Evolutionary conservation across 139 green algal species (phyloP).

Genomic region (Chlamydomonas incerta): DNA sequence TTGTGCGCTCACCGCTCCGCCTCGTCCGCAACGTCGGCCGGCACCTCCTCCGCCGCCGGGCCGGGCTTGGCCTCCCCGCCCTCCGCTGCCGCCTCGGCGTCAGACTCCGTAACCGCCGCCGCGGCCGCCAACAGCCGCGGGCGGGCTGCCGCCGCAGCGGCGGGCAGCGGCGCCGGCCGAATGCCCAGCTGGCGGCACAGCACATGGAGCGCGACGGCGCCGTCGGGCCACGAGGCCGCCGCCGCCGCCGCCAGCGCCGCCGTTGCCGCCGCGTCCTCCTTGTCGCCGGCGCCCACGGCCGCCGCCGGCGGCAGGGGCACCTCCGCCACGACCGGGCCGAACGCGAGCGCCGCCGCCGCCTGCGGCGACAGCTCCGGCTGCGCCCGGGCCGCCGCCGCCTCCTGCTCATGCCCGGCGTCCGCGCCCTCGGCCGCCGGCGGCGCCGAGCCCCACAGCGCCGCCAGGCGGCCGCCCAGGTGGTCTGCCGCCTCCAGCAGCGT

Average conservation of each 20-base stretch:
- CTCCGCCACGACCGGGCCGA: neutral
- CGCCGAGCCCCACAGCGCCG: constrained; percentile 89
- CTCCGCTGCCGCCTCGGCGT: neutral
- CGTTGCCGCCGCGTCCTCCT: neutral
- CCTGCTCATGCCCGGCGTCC: neutral
- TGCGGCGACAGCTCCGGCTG: neutral
- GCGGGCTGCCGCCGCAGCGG: neutral
- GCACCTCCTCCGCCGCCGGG: neutral
- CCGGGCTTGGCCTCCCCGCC: neutral
- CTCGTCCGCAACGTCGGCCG: neutral
- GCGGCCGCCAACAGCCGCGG: neutral
- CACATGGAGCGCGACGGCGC: neutral
- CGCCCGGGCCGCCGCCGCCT: neutral
- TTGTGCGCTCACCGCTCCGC: neutral
- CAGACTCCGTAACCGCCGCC: no score
- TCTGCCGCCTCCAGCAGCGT: constrained; percentile 88
- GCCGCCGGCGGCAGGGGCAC: neutral
- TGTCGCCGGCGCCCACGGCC: no score
- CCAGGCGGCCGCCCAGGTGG: constrained; percentile 86
- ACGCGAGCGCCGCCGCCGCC: neutral
- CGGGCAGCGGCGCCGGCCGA: neutral
- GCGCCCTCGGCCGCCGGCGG: neutral
- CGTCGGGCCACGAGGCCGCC: neutral
- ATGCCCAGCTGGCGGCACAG: constrained; percentile 28
- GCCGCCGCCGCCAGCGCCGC: neutral